Evolutionary conservation across 139 green algal genomes (phyloP).

Genomic region (Chlamydomonas sp.): DNA sequence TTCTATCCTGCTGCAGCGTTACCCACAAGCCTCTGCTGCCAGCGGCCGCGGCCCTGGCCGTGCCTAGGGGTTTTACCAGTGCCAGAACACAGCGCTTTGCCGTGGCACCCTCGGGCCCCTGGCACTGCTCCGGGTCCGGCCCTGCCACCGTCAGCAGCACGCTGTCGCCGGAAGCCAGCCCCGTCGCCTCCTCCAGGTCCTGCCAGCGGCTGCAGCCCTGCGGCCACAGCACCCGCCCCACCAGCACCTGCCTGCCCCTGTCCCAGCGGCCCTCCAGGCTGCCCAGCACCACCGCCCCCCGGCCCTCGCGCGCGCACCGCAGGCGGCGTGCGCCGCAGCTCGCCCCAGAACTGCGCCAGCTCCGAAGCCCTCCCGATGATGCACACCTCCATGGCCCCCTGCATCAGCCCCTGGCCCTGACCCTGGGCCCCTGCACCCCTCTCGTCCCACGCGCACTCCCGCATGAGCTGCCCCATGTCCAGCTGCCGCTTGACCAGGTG

Average conservation of each 20-base stretch:
- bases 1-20: too few species aligned
- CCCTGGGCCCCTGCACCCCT: background rate
- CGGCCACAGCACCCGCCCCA: background rate
- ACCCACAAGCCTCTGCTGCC: too few species aligned
- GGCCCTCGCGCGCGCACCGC: background rate
- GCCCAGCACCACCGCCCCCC: conserved; percentile 9
- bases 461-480: background rate
- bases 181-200: background rate
- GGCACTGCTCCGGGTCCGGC: background rate
- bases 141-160: background rate
- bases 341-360: conserved; percentile 12
- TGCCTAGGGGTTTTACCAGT: background rate
- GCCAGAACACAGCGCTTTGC: background rate
- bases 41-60: background rate
- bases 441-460: background rate
- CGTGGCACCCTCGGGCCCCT: background rate
- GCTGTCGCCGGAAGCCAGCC: background rate
- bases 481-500: too few species aligned
- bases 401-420: background rate
- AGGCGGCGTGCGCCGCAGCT: background rate
- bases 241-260: background rate
- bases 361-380: background rate
- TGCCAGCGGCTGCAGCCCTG: conserved; percentile 7
- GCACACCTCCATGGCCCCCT: conserved; percentile 2
- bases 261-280: background rate